A percentile compares a stretch with the other conserved stretches of the same genome.
phyloP scores from a whole-genome alignment of 345 rosid species.

The Citrus trifoliata region DNA sequence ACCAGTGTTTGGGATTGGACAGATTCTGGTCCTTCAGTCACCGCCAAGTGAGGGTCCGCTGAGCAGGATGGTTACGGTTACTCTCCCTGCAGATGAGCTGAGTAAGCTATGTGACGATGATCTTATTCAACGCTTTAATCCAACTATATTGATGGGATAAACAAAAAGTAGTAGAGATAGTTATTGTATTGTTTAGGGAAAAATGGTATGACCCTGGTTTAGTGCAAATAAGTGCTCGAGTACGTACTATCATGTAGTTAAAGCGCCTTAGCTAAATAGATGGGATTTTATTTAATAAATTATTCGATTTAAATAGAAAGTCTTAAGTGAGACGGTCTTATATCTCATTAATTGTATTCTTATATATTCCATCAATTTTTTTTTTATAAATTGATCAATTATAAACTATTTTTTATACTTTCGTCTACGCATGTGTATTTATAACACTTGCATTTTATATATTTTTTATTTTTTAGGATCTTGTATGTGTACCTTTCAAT shows the following conservation, averaged over 20 bases:
- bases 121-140: conserved; percentile 41
- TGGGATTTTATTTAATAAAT: not conserved
- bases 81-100: conserved; percentile 43
- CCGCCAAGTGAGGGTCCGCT: conserved; percentile 29
- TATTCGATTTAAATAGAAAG: not conserved
- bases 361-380: too few relatives aligned
- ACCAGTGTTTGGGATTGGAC: conserved; percentile 42
- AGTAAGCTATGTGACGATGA: conserved; percentile 42
- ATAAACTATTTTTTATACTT: too few relatives aligned
- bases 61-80: conserved; percentile 56
- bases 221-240: not conserved
- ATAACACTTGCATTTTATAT: too few relatives aligned
- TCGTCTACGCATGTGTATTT: too few relatives aligned
- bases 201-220: not conserved
- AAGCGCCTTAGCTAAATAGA: not conserved
- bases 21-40: conserved; percentile 47
- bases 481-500: too few relatives aligned
- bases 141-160: conserved; percentile 38
- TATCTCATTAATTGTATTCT: too few relatives aligned
- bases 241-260: not conserved
- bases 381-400: too few relatives aligned
- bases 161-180: not conserved
- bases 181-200: not conserved
- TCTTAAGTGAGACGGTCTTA: not conserved
- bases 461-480: too few relatives aligned